A percentile compares a stretch with the other conserved stretches of the same genome.
phyloP scores from a whole-genome alignment of 2,329 filamentous ascomycete genomes.

The Xylaria sp. region DNA sequence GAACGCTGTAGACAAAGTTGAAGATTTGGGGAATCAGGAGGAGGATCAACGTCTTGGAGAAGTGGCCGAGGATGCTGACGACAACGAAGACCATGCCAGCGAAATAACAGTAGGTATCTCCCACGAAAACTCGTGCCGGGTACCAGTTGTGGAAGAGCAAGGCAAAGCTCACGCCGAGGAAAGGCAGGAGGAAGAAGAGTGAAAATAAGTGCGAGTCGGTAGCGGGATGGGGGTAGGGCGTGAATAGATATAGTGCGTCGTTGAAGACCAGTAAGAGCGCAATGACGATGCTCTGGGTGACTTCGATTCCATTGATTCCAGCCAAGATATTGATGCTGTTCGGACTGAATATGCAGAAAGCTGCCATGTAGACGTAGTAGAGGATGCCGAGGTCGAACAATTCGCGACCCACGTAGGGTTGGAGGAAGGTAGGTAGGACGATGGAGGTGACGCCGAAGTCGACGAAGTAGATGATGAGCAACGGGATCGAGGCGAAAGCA shows the following conservation, averaged over 20 bases:
- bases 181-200: conserved; percentile 90
- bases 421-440: conserved; percentile 85
- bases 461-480: conserved; percentile 97
- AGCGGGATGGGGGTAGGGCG: conserved; percentile 86
- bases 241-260: conserved; percentile 84
- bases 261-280: conserved; percentile 83
- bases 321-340: conserved; percentile 99
- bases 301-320: conserved; percentile 98
- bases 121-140: conserved; percentile 92
- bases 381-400: conserved; percentile 80
- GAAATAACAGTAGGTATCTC: conserved; percentile 99
- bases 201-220: conserved; percentile 97
- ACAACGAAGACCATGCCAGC: conserved; percentile 99
- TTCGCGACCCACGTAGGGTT: conserved; percentile 77
- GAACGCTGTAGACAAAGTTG: conserved; percentile 93
- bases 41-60: conserved; percentile 93
- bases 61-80: conserved; percentile 94
- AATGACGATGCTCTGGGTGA: conserved; percentile 90
- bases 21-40: conserved; percentile 92
- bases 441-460: conserved; percentile 97
- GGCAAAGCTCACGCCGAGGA: conserved; percentile 88
- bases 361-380: conserved; percentile 98
- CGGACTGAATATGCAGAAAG: conserved; percentile 94
- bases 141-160: conserved; percentile 94
- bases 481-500: conserved; percentile 88